Evolutionary conservation across 495 filamentous ascomycete genomes (phyloP), one percentile per base, ranked within the genome.

Genomic region (Daldinia caldariorum): DNA sequence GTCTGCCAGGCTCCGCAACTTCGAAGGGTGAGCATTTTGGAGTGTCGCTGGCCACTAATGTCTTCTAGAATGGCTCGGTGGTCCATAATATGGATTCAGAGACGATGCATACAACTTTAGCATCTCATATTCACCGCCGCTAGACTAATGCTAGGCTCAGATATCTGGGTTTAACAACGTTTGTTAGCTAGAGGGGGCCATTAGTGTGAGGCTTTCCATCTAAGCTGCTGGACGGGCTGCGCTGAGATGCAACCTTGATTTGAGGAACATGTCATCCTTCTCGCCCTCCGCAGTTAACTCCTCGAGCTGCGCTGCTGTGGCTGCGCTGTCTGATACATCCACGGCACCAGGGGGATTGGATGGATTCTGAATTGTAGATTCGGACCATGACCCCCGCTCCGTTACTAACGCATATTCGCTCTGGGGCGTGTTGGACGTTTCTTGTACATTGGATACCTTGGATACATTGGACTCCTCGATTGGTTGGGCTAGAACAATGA

Each of bases 311-410:
- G 8, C 43, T 47, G 43, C 43, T 20, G 16, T 54, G 65, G 51
- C 61, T 63, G 49, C 32, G 54, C 31, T 63, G 26, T 39, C 47
- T 72, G 70, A 70, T 70, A 73, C 66, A 69, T 35, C 9, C 66
- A 70, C 63, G 71, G 58, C 62, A 56, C 55, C 65, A 58, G 61
- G 60, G 61, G 70, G 57, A 69, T 67, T 50, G 20, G 65, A 58
- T 62, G 58, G 70, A 72, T 67, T 29, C 38, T 64, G 56, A 56
- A 67, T 64, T 38, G 34, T 67, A 61, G 65, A 62, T 38, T 58
- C 58, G 43, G 57, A 38, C 57, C 26, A 49, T n/a, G 50, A 39
- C 18, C 55, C 29, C 65, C 61, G 61, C 57, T 20, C 35, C 51
- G 45, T 37, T 37, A 26, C 58, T 71, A 59, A 59, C 38, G 38